These are phyloP conservation scores for Melanomma pulvis-pyrius DNA, from an alignment of 495 filamentous ascomycete genomes.

Conservation along the genomic window DNA sequence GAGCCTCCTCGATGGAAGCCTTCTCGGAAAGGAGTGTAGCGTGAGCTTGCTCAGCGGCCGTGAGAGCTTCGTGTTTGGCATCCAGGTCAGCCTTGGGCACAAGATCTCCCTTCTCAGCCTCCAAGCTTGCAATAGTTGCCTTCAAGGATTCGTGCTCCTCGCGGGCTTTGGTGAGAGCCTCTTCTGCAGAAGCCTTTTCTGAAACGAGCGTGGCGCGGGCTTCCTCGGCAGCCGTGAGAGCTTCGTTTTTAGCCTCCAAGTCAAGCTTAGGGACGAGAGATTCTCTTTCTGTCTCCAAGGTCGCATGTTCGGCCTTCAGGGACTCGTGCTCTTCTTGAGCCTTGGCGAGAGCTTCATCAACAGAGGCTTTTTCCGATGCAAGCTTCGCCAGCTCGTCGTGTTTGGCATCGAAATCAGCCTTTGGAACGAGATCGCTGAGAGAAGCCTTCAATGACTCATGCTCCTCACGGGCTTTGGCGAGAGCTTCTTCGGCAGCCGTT, in stretches of 20 bases:
- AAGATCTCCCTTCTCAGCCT: background rate
- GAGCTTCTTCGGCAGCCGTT: background rate
- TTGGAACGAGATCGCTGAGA: conserved; percentile 9
- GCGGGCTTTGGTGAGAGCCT: conserved; percentile 1
- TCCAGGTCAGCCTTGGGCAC: background rate
- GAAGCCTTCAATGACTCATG: background rate
- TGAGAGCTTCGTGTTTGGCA: background rate
- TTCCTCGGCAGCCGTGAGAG: too few relatives aligned
- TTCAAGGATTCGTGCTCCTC: conserved; percentile 5
- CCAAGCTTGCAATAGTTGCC: background rate
- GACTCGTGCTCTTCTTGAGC: conserved; percentile 15
- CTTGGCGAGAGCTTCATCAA: conserved; percentile 15
- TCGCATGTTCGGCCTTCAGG: background rate
- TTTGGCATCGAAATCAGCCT: background rate
- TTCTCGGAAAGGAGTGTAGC: conserved; percentile 10
- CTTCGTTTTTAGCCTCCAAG: background rate
- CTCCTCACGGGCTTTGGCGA: background rate
- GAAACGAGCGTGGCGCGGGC: too few relatives aligned
- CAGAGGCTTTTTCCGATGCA: conserved; percentile 3
- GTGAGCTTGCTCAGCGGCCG: background rate
- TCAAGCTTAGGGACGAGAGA: too few relatives aligned
- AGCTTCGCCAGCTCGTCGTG: conserved; percentile 13
- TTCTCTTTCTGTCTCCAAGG: background rate
- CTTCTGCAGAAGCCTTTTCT: conserved; percentile 11
- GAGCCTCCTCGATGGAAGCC: conserved; percentile 3